A percentile compares a stretch with the other conserved stretches of the same genome.
These are phyloP conservation scores for Fusarium hainanense DNA, from an alignment of 2,329 filamentous ascomycete species.

Conservation along the genomic window DNA sequence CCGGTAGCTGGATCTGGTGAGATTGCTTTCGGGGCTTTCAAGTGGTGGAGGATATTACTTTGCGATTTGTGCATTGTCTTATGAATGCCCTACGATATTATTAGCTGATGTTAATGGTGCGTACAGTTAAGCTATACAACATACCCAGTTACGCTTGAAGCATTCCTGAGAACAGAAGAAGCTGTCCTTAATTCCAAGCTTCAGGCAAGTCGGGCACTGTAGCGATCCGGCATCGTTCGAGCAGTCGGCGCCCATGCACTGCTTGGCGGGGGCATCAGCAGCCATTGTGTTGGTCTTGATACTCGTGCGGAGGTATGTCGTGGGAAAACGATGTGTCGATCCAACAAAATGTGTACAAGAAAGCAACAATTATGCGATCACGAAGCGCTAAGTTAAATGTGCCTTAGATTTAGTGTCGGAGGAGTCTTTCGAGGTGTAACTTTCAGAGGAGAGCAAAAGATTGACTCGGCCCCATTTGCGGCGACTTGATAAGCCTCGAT, in stretches of 20 bases:
- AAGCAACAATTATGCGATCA: constrained; percentile 6
- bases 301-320: background rate
- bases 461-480: constrained; percentile 27
- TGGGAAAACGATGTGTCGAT: background rate
- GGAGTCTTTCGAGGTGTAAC: constrained; percentile 34
- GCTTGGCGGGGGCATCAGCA: constrained; percentile 65
- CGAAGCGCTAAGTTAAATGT: background rate
- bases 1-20: constrained; percentile 93
- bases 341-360: background rate
- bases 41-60: constrained; percentile 76
- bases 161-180: constrained; percentile 99
- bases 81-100: constrained; percentile 73
- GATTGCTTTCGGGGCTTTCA: constrained; percentile 82
- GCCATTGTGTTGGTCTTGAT: constrained; percentile 54
- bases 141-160: constrained; percentile 98
- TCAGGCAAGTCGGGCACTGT: constrained; percentile 95
- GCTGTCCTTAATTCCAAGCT: constrained; percentile 86
- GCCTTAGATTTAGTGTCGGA: constrained; percentile 5
- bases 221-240: constrained; percentile 85
- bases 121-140: constrained; percentile 42
- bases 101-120: constrained; percentile 34
- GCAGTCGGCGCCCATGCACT: constrained; percentile 86
- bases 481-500: constrained; percentile 32
- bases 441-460: constrained; percentile 41
- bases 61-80: constrained; percentile 79